phyloP scores from a whole-genome alignment of 495 filamentous ascomycete species.

The Trichoderma asperelloides region DNA sequence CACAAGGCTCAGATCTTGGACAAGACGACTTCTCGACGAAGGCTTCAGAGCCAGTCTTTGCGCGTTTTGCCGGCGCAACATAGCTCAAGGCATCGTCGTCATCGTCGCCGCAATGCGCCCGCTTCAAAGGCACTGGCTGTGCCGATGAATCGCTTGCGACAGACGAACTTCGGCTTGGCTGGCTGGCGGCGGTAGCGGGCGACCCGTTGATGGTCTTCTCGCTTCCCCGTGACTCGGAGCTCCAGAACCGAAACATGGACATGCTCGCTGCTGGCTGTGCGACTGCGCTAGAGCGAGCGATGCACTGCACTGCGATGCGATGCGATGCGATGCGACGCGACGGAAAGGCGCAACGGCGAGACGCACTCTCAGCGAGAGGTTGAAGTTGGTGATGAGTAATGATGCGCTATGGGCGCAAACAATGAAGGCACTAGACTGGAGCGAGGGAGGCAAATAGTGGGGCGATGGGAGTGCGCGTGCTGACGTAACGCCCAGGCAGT shows the following conservation, averaged over 20 bases:
- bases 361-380: not conserved
- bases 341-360: not conserved
- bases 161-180: slow-evolving; percentile 20
- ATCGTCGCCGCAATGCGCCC: not conserved
- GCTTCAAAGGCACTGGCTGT: slow-evolving; percentile 14
- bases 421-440: not conserved
- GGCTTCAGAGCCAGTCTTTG: not conserved
- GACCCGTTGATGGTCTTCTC: slow-evolving; percentile 30
- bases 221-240: slow-evolving; percentile 38
- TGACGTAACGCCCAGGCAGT: slow-evolving; percentile 4
- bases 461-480: slow-evolving; percentile 1
- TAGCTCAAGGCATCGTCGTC: not conserved
- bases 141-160: slow-evolving; percentile 22
- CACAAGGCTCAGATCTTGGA: slow-evolving; percentile 6
- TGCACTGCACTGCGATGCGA: not conserved
- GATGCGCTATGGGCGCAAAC: not conserved
- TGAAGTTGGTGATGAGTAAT: not conserved
- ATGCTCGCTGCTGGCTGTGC: slow-evolving; percentile 17
- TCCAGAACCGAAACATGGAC: slow-evolving; percentile 44
- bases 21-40: not conserved
- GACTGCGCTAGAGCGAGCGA: not conserved
- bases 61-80: not conserved
- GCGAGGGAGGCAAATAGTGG: not conserved
- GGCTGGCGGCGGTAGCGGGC: slow-evolving; percentile 6
- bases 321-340: slow-evolving; percentile 6